Percentiles rank a stretch among this genome's conserved stretches.
phyloP scores from a whole-genome alignment of 345 rosid genomes.

The Arabis alpina region DNA sequence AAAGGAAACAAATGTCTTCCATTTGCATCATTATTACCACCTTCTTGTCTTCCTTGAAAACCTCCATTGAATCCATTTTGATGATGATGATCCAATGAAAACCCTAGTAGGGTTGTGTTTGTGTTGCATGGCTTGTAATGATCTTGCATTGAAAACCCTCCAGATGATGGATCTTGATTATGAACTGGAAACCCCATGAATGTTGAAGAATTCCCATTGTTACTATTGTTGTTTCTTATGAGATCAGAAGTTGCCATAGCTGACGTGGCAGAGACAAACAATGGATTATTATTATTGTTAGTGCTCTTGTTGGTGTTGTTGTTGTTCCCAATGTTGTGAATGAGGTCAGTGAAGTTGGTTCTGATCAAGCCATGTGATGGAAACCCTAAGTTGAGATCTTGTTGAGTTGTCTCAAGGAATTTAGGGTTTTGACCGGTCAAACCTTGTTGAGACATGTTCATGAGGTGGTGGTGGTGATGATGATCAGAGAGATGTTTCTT shows the following conservation, averaged over 20 bases:
- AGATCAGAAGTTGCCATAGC: slow-evolving; percentile 57
- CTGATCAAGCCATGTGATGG: slow-evolving; percentile 55
- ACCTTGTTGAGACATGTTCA: slow-evolving; percentile 50
- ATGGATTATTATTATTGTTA: slow-evolving; percentile 46
- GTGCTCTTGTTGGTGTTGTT: slow-evolving; percentile 32
- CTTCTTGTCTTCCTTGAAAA: slow-evolving; percentile 42
- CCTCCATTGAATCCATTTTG: slow-evolving; percentile 56
- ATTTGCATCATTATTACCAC: slow-evolving; percentile 49
- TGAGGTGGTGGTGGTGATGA: slow-evolving; percentile 45
- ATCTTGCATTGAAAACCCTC: slow-evolving; percentile 71
- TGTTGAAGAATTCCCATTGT: slow-evolving; percentile 56
- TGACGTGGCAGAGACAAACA: slow-evolving; percentile 42
- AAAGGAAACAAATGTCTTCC: slow-evolving; percentile 86
- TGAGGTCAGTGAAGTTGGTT: slow-evolving; percentile 62
- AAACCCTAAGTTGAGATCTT: slow-evolving; percentile 86
- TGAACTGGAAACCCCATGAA: slow-evolving; percentile 66
- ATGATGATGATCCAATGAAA: slow-evolving; percentile 79
- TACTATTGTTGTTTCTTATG: slow-evolving; percentile 55
- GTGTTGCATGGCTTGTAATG: slow-evolving; percentile 68
- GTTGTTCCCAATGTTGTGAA: slow-evolving; percentile 52
- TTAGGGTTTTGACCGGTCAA: slow-evolving; percentile 58
- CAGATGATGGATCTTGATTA: slow-evolving; percentile 57
- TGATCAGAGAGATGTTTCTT: slow-evolving; percentile 69
- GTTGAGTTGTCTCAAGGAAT: slow-evolving; percentile 53
- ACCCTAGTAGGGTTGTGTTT: slow-evolving; percentile 53